Evolutionary conservation across 2,329 filamentous ascomycete species (phyloP).

Genomic region (Pseudogymnoascus sp.): DNA sequence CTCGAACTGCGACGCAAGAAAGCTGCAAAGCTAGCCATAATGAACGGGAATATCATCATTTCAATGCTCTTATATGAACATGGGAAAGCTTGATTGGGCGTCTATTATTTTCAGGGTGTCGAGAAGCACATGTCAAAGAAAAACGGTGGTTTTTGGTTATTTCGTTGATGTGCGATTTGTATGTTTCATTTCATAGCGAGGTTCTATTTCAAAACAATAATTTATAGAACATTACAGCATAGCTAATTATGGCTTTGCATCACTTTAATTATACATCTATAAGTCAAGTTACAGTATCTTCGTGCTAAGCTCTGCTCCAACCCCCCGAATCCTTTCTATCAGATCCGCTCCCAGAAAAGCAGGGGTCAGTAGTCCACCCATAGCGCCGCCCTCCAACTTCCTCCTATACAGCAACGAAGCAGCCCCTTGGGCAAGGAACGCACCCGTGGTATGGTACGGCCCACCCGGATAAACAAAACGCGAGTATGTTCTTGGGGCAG

Average conservation of each 20-base stretch:
- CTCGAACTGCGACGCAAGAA: background rate
- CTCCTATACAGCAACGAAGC: slow-evolving; percentile 20
- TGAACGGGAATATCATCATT: background rate
- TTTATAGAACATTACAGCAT: too few relatives aligned
- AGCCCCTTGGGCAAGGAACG: slow-evolving; percentile 19
- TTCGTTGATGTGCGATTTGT: too few relatives aligned
- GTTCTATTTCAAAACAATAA: too few relatives aligned
- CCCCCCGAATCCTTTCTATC: slow-evolving; percentile 53
- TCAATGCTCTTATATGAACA: background rate
- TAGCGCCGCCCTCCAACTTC: slow-evolving; percentile 30
- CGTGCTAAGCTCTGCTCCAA: slow-evolving; percentile 56
- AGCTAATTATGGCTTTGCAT: too few relatives aligned
- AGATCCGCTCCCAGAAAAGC: slow-evolving; percentile 62
- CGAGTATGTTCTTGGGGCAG: slow-evolving; percentile 41
- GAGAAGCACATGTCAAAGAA: background rate
- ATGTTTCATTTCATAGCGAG: too few relatives aligned
- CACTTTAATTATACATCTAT: too few relatives aligned
- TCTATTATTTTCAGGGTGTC: background rate
- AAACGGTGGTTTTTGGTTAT: background rate
- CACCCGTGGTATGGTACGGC: slow-evolving; percentile 18
- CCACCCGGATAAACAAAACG: slow-evolving; percentile 21
- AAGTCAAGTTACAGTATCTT: slow-evolving; percentile 33
- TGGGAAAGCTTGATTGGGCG: background rate
- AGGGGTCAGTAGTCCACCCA: slow-evolving; percentile 64
- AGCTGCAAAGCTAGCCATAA: background rate